Percentiles rank a stretch among this genome's conserved stretches.
Evolutionary conservation across 805 yeast genomes (phyloP).

Genomic region (Candida mattraensis): DNA sequence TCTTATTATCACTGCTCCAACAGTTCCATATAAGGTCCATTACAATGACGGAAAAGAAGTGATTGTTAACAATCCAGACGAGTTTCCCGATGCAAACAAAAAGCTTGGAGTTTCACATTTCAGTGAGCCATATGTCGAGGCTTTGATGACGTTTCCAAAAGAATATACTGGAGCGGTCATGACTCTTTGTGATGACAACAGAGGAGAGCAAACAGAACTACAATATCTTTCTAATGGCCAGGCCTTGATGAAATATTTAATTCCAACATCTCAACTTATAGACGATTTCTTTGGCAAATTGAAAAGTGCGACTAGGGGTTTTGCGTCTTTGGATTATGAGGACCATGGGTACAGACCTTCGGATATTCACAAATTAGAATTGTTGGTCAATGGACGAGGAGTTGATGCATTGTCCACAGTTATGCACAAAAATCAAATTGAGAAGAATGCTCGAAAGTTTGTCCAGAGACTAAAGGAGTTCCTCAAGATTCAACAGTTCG

Average conservation of each 20-base stretch:
- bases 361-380: constrained; percentile 82
- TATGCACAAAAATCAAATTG: constrained; percentile 79
- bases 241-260: constrained; percentile 71
- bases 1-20: constrained; percentile 89
- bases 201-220: constrained; percentile 81
- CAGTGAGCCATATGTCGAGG: constrained; percentile 86
- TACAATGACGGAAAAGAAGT: constrained; percentile 62
- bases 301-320: constrained; percentile 87
- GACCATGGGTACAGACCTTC: constrained; percentile 84
- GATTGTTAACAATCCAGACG: constrained; percentile 85
- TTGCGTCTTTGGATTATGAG: constrained; percentile 92
- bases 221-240: constrained; percentile 79
- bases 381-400: constrained; percentile 83
- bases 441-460: constrained; percentile 72
- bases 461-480: constrained; percentile 80
- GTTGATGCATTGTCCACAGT: constrained; percentile 93
- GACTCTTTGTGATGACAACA: constrained; percentile 75
- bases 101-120: constrained; percentile 47
- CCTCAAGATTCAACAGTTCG: constrained; percentile 80
- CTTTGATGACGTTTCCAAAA: constrained; percentile 85
- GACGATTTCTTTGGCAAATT: constrained; percentile 95
- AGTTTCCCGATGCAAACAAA: constrained; percentile 69
- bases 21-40: constrained; percentile 87
- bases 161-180: constrained; percentile 89
- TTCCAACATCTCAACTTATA: constrained; percentile 87